These are phyloP conservation scores for Melanopsichium pennsylvanicum DNA, from an alignment of 1,284 basidiomycete genomes.

Conservation along the genomic window DNA sequence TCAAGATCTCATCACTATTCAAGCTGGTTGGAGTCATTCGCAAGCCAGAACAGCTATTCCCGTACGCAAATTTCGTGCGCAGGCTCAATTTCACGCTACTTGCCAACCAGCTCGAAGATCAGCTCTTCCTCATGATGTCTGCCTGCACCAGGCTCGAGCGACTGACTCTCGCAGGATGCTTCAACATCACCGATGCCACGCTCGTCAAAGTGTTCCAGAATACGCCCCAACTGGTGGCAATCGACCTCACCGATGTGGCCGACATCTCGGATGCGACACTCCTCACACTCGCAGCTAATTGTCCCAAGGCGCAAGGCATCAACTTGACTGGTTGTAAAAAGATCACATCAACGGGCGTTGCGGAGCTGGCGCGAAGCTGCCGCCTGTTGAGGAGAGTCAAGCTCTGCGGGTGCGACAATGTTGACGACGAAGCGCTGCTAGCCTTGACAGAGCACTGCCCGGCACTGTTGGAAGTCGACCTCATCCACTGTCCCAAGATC, in stretches of 20 bases:
- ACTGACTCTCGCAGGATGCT: constrained; percentile 87
- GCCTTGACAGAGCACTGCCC: constrained; percentile 72
- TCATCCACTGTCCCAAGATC: constrained; percentile 81
- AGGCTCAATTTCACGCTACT: constrained; percentile 87
- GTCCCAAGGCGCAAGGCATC: constrained; percentile 85
- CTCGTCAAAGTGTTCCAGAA: constrained; percentile 76
- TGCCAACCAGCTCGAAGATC: constrained; percentile 77
- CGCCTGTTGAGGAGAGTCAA: constrained; percentile 74
- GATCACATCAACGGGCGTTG: constrained; percentile 82
- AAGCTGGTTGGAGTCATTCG: constrained; percentile 67
- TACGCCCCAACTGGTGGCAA: constrained; percentile 81
- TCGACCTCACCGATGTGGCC: constrained; percentile 77
- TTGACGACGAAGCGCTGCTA: constrained; percentile 54
- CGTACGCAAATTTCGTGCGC: constrained; percentile 85
- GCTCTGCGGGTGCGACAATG: constrained; percentile 53
- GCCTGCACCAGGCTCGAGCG: constrained; percentile 86
- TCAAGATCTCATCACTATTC: constrained; percentile 76
- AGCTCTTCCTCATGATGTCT: constrained; percentile 77
- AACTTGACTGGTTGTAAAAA: constrained; percentile 85
- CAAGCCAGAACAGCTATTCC: constrained; percentile 73
- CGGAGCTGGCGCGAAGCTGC: constrained; percentile 79
- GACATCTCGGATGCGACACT: constrained; percentile 61
- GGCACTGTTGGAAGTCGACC: constrained; percentile 89
- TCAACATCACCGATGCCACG: constrained; percentile 74
- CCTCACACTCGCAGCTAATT: constrained; percentile 67